These are phyloP conservation scores for Agrocybe praecox DNA, from an alignment of 768 basidiomycete genomes.

Conservation along the genomic window DNA sequence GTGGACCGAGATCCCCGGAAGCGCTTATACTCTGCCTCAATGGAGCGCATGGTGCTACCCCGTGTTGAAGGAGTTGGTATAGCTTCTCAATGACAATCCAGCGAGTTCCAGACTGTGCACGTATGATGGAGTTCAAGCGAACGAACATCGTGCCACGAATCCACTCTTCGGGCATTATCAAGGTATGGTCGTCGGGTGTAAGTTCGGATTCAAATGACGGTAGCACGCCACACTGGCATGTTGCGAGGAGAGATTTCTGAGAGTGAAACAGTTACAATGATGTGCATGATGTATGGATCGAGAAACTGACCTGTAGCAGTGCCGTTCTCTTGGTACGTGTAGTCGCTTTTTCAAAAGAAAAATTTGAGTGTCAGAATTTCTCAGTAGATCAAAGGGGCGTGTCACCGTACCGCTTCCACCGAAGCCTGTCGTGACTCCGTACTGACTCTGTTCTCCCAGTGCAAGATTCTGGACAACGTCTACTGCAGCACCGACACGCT, in stretches of 20 bases:
- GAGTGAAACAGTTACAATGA: background rate
- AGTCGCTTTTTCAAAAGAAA: background rate
- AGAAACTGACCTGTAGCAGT: background rate
- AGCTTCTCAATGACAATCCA: constrained; percentile 4
- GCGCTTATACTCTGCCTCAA: constrained; percentile 7
- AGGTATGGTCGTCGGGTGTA: background rate
- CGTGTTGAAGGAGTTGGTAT: constrained; percentile 4
- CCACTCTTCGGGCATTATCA: constrained; percentile 10
- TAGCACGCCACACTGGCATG: constrained; percentile 2
- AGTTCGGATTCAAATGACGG: constrained; percentile 2
- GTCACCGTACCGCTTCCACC: constrained; percentile 11
- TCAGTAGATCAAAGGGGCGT: no score
- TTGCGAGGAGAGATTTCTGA: constrained; percentile 6
- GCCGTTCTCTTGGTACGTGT: constrained; percentile 3
- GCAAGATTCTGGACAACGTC: constrained; percentile 7
- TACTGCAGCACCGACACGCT: constrained; percentile 6
- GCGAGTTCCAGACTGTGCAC: constrained; percentile 5
- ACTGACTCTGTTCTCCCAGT: constrained; percentile 7
- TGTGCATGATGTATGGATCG: background rate
- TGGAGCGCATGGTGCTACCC: constrained; percentile 3
- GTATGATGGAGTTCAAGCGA: constrained; percentile 11
- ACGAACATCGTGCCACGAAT: constrained; percentile 8
- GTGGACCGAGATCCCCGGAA: constrained; percentile 7
- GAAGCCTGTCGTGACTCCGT: constrained; percentile 5
- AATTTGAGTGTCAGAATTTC: no score